Evolutionary conservation across 352 stramenopile species (phyloP).

Genomic region (Phytophthora podocarpi): DNA sequence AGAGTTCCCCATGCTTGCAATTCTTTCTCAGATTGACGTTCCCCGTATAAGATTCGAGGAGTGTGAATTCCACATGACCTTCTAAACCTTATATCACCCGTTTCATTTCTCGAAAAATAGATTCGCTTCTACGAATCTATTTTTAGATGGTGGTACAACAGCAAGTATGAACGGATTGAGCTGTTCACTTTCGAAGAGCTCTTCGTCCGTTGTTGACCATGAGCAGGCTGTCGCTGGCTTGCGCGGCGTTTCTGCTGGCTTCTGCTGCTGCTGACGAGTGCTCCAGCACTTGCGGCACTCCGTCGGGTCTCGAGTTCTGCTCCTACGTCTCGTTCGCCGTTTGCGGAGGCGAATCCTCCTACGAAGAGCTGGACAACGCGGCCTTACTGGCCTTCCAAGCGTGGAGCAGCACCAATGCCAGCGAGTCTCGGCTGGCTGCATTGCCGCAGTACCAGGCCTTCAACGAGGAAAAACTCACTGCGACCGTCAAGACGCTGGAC

Average conservation of each 20-base stretch:
- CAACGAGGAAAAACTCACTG: slow-evolving; percentile 38
- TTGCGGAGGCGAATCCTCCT: slow-evolving; percentile 62
- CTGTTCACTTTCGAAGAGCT: slow-evolving; percentile 20
- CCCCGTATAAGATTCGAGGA: slow-evolving; percentile 11
- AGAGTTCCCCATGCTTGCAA: slow-evolving; percentile 46
- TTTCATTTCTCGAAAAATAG: too few relatives aligned
- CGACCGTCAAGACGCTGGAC: slow-evolving; percentile 52
- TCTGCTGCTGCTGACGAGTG: slow-evolving; percentile 49
- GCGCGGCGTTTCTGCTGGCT: slow-evolving; percentile 9
- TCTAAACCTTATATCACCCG: background rate
- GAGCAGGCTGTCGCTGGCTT: slow-evolving; percentile 21
- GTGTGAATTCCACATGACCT: background rate
- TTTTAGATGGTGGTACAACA: too few relatives aligned
- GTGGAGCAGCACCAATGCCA: slow-evolving; percentile 55
- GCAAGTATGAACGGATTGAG: slow-evolving; percentile 1
- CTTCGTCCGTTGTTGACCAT: slow-evolving; percentile 13
- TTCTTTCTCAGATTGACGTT: slow-evolving; percentile 16
- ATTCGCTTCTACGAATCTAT: too few relatives aligned
- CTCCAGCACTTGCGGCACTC: slow-evolving; percentile 77
- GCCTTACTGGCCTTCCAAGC: slow-evolving; percentile 47
- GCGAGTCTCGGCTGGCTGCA: slow-evolving; percentile 33
- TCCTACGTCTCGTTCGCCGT: slow-evolving; percentile 80
- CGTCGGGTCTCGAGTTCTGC: slow-evolving; percentile 75
- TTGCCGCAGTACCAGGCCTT: slow-evolving; percentile 61
- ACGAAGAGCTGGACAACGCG: slow-evolving; percentile 58